phyloP scores from a whole-genome alignment of 768 basidiomycete species.

The Pholiota microspora region DNA sequence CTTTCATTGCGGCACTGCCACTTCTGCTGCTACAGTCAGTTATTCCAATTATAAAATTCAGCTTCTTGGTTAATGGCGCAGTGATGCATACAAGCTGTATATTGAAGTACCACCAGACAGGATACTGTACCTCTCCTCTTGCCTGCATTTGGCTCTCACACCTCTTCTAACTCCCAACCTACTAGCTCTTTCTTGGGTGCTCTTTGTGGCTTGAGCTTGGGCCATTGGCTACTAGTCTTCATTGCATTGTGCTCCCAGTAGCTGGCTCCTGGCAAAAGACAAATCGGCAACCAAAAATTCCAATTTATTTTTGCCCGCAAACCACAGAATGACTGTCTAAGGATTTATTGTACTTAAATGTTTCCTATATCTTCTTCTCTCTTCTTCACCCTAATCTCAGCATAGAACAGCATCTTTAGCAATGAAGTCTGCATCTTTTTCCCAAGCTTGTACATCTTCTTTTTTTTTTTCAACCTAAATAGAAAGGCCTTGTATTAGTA shows the following conservation, averaged over 20 bases:
- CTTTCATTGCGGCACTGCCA: slow-evolving; percentile 26
- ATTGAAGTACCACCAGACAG: slow-evolving; percentile 24
- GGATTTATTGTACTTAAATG: no score
- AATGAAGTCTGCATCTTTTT: no score
- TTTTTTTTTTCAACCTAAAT: no score
- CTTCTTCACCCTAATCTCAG: no score
- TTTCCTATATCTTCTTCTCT: no score
- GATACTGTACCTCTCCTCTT: slow-evolving; percentile 28
- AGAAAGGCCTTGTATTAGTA: no score
- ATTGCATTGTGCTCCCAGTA: neutral
- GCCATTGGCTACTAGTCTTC: neutral
- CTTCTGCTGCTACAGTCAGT: slow-evolving; percentile 27
- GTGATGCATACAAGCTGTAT: slow-evolving; percentile 37
- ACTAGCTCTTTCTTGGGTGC: slow-evolving; percentile 10
- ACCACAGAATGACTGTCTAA: neutral
- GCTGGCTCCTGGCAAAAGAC: neutral
- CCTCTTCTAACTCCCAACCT: slow-evolving; percentile 6
- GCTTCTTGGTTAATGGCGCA: slow-evolving; percentile 33
- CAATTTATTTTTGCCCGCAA: neutral
- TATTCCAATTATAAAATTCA: slow-evolving; percentile 34
- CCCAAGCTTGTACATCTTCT: no score
- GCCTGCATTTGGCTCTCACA: slow-evolving; percentile 25
- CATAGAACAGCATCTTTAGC: no score
- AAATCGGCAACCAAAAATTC: neutral
- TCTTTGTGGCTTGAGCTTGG: neutral